Conservation (phyloP, 2,329 filamentous ascomycete genomes). For the Scedosporium apiospermum region DNA sequence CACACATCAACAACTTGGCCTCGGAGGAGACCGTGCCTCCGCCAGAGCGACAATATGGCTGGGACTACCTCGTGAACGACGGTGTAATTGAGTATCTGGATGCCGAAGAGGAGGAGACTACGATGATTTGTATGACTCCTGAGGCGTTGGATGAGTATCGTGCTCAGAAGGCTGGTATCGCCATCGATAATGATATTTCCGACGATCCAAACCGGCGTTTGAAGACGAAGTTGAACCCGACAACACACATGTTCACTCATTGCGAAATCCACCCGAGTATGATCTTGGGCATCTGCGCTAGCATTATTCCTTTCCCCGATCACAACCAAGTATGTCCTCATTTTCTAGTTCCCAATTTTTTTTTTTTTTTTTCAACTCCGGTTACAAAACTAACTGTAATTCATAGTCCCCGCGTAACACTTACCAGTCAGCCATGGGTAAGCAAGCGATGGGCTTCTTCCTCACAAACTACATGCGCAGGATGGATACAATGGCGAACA, state of each 20-base stretch:
- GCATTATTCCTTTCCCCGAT: constrained; percentile 98
- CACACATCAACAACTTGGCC: constrained; percentile 66
- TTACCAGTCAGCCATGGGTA: constrained; percentile 99
- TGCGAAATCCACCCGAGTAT: constrained; percentile 99
- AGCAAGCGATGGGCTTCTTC: constrained; percentile 99
- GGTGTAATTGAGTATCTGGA: constrained; percentile 95
- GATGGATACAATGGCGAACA: constrained; percentile 99
- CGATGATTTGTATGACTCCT: constrained; percentile 99
- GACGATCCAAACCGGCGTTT: constrained; percentile 74
- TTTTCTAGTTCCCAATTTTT: constrained; percentile 6
- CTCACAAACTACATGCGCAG: constrained; percentile 93
- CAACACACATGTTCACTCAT: constrained; percentile 89
- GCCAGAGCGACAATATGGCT: constrained; percentile 64
- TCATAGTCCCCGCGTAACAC: constrained; percentile 91
- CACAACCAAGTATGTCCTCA: constrained; percentile 69
- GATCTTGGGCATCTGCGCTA: constrained; percentile 96
- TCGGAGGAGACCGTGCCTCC: constrained; percentile 61
- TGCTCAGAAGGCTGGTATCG: constrained; percentile 56
- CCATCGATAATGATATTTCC: constrained; percentile 49
- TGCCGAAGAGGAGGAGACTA: constrained; percentile 94
- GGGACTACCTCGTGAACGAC: constrained; percentile 73
- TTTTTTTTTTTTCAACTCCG: too few relatives aligned
- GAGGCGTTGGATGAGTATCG: constrained; percentile 81
- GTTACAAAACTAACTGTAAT: constrained; percentile 20
- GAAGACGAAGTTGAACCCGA: constrained; percentile 78